A percentile compares a stretch with the other conserved stretches of the same genome.
Evolutionary conservation across 129 eudicot species (phyloP).

Genomic region (Ambrosia artemisiifolia): DNA sequence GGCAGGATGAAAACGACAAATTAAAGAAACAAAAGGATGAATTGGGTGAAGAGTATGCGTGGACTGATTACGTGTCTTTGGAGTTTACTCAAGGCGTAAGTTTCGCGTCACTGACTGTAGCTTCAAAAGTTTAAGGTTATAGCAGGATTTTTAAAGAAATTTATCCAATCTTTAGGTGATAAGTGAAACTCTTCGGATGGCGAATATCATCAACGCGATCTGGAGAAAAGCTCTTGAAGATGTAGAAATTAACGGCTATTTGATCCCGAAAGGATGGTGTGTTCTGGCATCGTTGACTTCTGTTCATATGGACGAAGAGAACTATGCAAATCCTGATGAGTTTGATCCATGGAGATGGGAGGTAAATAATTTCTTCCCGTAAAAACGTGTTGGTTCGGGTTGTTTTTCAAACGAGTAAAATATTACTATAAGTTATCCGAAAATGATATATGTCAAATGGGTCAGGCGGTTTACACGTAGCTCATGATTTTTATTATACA

Average conservation of each 20-base stretch:
- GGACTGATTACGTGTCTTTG: slow-evolving; percentile 75
- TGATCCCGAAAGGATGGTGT: slow-evolving; percentile 95
- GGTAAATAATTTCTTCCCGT: slow-evolving; percentile 36
- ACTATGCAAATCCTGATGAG: slow-evolving; percentile 69
- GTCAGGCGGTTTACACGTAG: neutral
- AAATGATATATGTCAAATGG: neutral
- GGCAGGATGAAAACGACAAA: slow-evolving; percentile 70
- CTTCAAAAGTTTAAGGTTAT: slow-evolving; percentile 2
- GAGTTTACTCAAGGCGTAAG: slow-evolving; percentile 76
- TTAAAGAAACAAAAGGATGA: slow-evolving; percentile 55
- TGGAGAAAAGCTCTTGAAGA: slow-evolving; percentile 91
- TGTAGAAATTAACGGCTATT: slow-evolving; percentile 77
- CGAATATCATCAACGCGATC: slow-evolving; percentile 83
- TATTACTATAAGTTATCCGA: neutral
- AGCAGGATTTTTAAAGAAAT: neutral
- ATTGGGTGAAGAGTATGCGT: slow-evolving; percentile 46
- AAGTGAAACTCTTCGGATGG: slow-evolving; percentile 90
- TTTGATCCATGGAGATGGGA: slow-evolving; percentile 98
- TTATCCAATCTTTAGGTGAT: slow-evolving; percentile 49
- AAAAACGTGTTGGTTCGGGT: neutral
- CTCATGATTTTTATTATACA: neutral
- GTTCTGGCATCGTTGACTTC: slow-evolving; percentile 88
- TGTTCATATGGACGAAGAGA: slow-evolving; percentile 88
- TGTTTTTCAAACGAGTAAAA: neutral
- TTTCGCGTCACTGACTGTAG: slow-evolving; percentile 7